A percentile compares a stretch with the other conserved stretches of the same genome.
phyloP scores from a whole-genome alignment of 202 grass and related monocot genomes.

The Panicum virgatum region DNA sequence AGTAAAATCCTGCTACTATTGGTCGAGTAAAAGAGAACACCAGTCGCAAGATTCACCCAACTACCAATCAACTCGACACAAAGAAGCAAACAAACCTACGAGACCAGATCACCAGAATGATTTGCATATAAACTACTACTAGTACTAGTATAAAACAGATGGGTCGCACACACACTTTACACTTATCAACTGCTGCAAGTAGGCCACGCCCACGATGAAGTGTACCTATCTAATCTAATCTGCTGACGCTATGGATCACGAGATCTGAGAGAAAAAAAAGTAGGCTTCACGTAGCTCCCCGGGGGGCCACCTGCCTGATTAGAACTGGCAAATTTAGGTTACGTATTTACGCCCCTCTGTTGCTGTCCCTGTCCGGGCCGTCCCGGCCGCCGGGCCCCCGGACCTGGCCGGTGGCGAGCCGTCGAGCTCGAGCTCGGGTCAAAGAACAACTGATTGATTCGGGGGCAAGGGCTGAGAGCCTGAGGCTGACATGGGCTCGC shows the following conservation, averaged over 20 bases:
- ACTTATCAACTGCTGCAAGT: neutral
- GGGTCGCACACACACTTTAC: neutral
- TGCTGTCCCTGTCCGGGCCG: neutral
- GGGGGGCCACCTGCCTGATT: constrained; percentile 22
- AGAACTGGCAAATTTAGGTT: constrained; percentile 52
- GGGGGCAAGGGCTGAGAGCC: neutral
- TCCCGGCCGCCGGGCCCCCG: neutral
- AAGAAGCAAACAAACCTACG: neutral
- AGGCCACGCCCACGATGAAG: neutral
- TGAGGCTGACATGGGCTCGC: neutral
- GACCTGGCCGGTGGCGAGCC: neutral
- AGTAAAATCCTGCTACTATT: no score
- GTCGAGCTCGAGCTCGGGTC: neutral
- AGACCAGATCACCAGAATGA: neutral
- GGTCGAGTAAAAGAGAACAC: neutral
- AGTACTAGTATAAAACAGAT: neutral
- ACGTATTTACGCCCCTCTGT: constrained; percentile 32
- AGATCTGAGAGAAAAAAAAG: neutral
- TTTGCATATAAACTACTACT: no score
- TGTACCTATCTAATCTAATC: neutral
- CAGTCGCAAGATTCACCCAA: neutral
- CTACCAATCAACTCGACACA: neutral
- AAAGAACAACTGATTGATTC: constrained; percentile 22
- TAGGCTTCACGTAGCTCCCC: neutral
- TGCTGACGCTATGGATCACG: constrained; percentile 10